Conservation (phyloP, 768 basidiomycete species). For the Termitomyces sp. region DNA sequence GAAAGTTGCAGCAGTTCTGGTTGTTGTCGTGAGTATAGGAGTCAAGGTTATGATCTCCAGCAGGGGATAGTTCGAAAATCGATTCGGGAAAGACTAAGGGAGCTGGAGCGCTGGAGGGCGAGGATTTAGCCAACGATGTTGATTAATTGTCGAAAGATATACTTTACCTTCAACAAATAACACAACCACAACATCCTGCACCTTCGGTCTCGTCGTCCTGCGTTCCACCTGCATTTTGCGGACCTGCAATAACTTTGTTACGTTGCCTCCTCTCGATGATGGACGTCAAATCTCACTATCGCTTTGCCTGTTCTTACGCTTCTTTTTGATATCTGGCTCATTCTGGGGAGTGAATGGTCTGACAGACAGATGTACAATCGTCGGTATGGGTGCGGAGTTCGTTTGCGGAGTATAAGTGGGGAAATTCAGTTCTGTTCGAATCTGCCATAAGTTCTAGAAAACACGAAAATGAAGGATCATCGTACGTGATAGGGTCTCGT, state of each 20-base stretch:
- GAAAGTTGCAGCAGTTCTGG: background rate
- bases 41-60: background rate
- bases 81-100: background rate
- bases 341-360: slow-evolving; percentile 49
- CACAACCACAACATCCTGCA: slow-evolving; percentile 16
- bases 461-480: slow-evolving; percentile 2
- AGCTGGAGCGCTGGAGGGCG: background rate
- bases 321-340: slow-evolving; percentile 53
- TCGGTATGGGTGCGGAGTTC: slow-evolving; percentile 33
- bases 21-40: background rate
- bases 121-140: background rate
- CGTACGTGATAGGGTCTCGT: slow-evolving; percentile 68
- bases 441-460: background rate
- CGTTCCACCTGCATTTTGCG: background rate
- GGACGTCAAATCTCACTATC: slow-evolving; percentile 21
- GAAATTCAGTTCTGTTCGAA: slow-evolving; percentile 31
- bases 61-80: no score
- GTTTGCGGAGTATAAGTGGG: slow-evolving; percentile 30
- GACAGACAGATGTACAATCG: slow-evolving; percentile 74
- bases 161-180: slow-evolving; percentile 14
- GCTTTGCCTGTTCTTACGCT: slow-evolving; percentile 26
- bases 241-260: background rate
- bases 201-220: slow-evolving; percentile 4
- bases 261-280: background rate
- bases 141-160: background rate